phyloP scores from a whole-genome alignment of 148 eudicot species.

The Rhododendron mucronatum region DNA sequence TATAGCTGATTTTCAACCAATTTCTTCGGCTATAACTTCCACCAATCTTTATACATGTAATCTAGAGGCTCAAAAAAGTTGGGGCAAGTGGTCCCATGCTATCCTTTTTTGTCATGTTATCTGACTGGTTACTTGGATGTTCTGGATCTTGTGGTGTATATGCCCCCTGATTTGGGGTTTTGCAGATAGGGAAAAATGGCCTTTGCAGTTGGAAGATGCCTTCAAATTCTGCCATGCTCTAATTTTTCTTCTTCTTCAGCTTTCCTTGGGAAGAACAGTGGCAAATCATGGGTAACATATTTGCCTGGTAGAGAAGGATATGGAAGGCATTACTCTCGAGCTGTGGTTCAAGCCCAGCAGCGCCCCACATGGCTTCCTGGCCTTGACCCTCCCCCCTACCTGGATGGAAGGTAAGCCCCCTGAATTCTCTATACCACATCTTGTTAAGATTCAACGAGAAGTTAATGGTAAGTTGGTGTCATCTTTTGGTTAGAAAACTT shows the following conservation, averaged over 20 bases:
- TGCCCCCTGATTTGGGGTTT: background rate
- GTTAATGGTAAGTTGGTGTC: background rate
- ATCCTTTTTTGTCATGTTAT: constrained; percentile 20
- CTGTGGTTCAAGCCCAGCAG: constrained; percentile 48
- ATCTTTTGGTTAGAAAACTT: background rate
- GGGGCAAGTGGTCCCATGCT: constrained; percentile 35
- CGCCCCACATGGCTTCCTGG: constrained; percentile 96
- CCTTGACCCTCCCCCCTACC: constrained; percentile 82
- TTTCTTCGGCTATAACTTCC: background rate
- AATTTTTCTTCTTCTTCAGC: constrained; percentile 25
- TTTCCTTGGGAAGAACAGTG: constrained; percentile 24
- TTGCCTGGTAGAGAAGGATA: constrained; percentile 14
- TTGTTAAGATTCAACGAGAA: background rate
- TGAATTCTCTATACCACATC: background rate
- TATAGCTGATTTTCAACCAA: background rate
- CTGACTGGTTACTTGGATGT: background rate
- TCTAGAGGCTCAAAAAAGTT: constrained; percentile 20
- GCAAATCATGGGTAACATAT: constrained; percentile 20
- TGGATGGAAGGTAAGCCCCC: constrained; percentile 73
- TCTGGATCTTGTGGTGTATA: constrained; percentile 18
- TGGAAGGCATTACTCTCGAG: constrained; percentile 13
- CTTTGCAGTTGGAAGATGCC: constrained; percentile 33
- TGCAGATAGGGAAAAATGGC: constrained; percentile 34
- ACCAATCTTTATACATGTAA: background rate
- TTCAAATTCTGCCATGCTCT: constrained; percentile 37